Conservation (phyloP, 2,329 filamentous ascomycete species). For the Intubia oerlemansii region DNA sequence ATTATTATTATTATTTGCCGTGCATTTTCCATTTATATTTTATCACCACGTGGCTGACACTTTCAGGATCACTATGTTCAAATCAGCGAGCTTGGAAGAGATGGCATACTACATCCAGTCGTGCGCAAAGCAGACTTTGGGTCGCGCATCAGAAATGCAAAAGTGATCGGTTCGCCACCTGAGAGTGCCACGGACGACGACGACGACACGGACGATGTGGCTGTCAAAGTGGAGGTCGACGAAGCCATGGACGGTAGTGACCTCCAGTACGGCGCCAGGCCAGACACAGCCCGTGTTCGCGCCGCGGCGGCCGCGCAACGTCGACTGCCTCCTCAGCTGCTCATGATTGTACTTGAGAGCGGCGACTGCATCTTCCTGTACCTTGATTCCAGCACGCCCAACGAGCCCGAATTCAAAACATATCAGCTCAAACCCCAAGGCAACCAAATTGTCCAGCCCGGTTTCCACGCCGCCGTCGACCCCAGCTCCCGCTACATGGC, state of each 20-base stretch:
- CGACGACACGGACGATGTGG: constrained; percentile 11
- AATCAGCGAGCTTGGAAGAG: constrained; percentile 49
- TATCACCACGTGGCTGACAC: not conserved
- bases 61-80: constrained; percentile 57
- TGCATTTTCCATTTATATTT: too few species aligned
- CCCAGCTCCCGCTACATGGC: constrained; percentile 49
- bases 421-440: too few species aligned
- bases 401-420: too few species aligned
- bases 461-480: constrained; percentile 53
- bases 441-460: too few species aligned
- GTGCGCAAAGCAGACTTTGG: constrained; percentile 61
- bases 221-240: constrained; percentile 18
- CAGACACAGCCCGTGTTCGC: not conserved
- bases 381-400: too few species aligned
- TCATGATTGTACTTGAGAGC: constrained; percentile 56
- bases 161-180: constrained; percentile 42
- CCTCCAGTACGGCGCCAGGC: not conserved
- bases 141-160: constrained; percentile 56
- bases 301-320: not conserved
- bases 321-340: constrained; percentile 50
- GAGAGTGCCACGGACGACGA: constrained; percentile 15
- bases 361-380: constrained; percentile 62
- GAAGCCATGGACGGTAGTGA: too few species aligned
- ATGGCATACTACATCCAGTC: constrained; percentile 55
- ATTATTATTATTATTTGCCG: too few species aligned